Evolutionary conservation across 306 rosid genomes (phyloP).

Genomic region (Cucurbita ficifolia): DNA sequence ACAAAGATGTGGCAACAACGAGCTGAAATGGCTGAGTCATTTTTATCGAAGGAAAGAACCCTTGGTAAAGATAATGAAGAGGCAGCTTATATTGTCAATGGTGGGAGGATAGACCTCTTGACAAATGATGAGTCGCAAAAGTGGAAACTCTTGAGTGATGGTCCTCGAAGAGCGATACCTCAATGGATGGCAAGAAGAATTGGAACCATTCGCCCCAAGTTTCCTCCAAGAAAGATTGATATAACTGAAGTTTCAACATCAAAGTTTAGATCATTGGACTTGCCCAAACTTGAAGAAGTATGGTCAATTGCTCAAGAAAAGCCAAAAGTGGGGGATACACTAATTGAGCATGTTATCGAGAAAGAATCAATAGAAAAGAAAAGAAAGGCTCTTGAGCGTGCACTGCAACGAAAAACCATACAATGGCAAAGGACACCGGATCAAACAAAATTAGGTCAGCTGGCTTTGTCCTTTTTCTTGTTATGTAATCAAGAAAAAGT

Average conservation of each 20-base stretch:
- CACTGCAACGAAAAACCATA: slow-evolving; percentile 32
- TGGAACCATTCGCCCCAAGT: slow-evolving; percentile 41
- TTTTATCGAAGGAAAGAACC: slow-evolving; percentile 38
- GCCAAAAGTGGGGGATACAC: slow-evolving; percentile 53
- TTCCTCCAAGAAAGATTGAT: slow-evolving; percentile 56
- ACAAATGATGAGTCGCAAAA: slow-evolving; percentile 49
- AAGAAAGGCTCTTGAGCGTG: slow-evolving; percentile 48
- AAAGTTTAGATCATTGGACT: slow-evolving; percentile 46
- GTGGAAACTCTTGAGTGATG: slow-evolving; percentile 61
- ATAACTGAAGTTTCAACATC: slow-evolving; percentile 42
- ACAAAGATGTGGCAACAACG: slow-evolving; percentile 48
- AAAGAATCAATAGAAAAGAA: slow-evolving; percentile 48
- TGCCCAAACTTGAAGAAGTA: slow-evolving; percentile 53
- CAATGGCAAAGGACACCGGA: slow-evolving; percentile 45
- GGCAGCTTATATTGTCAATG: slow-evolving; percentile 40
- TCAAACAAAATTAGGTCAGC: slow-evolving; percentile 45
- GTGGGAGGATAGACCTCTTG: slow-evolving; percentile 65
- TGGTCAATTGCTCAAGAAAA: slow-evolving; percentile 71
- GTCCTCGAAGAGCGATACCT: slow-evolving; percentile 73
- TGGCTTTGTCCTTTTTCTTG: slow-evolving; percentile 7
- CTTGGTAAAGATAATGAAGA: slow-evolving; percentile 27
- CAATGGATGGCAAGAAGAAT: slow-evolving; percentile 79
- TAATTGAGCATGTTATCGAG: slow-evolving; percentile 44
- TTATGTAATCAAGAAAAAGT: slow-evolving; percentile 5
- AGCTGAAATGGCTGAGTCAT: slow-evolving; percentile 49